Evolutionary conservation across 2,329 filamentous ascomycete species (phyloP).

Genomic region (Pestalotiopsis sp.): DNA sequence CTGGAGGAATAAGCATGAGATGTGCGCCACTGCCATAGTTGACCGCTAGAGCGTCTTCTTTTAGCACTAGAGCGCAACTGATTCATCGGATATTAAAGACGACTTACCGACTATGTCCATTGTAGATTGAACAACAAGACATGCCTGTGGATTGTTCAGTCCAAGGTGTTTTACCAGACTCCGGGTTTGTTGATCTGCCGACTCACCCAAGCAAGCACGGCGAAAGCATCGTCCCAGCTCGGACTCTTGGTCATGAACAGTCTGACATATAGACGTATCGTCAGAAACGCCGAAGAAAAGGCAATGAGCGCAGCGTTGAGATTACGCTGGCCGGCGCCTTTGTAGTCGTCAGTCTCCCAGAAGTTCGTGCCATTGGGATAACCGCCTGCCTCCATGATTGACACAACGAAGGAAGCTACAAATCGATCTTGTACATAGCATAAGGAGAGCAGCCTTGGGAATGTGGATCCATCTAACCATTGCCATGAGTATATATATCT

Average conservation of each 20-base stretch:
- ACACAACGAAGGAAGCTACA: neutral
- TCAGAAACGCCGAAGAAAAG: neutral
- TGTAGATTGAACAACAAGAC: neutral
- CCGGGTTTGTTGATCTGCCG: too few relatives aligned
- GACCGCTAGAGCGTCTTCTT: neutral
- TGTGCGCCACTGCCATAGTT: slow-evolving; percentile 4
- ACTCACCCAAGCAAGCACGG: neutral
- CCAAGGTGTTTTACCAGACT: too few relatives aligned
- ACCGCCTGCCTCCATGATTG: neutral
- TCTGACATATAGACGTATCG: neutral
- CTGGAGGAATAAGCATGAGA: neutral
- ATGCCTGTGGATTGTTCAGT: neutral
- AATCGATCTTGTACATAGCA: neutral
- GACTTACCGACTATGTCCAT: neutral
- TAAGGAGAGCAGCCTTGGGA: neutral
- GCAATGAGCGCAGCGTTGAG: neutral
- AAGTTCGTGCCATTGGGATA: neutral
- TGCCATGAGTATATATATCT: neutral
- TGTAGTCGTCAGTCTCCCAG: neutral
- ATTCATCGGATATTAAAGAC: neutral
- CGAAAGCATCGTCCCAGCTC: neutral
- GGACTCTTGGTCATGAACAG: neutral
- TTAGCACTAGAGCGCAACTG: neutral
- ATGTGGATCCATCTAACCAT: neutral
- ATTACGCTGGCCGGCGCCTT: neutral